Percentiles rank a stretch among this genome's conserved stretches.
Evolutionary conservation across 768 basidiomycete genomes (phyloP).

Genomic region (Ramaria sp.): DNA sequence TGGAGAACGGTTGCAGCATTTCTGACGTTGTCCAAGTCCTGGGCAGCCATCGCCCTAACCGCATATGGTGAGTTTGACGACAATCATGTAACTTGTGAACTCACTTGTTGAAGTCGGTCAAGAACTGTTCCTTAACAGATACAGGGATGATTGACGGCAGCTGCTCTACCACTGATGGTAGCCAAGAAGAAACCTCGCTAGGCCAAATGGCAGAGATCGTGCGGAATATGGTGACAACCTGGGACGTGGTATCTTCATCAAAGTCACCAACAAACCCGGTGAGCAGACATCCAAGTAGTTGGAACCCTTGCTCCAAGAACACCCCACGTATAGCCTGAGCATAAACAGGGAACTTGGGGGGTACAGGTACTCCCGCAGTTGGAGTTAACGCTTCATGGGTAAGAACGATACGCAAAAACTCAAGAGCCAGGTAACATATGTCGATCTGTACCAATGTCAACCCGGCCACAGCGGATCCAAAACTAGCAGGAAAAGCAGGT

Average conservation of each 20-base stretch:
- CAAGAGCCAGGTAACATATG: conserved; percentile 71
- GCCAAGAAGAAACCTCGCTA: conserved; percentile 56
- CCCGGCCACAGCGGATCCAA: conserved; percentile 65
- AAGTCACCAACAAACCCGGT: conserved; percentile 78
- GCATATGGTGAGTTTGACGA: conserved; percentile 10
- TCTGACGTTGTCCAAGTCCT: conserved; percentile 73
- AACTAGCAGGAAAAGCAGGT: conserved; percentile 63
- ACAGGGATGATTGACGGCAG: conserved; percentile 52
- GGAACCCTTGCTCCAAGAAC: conserved; percentile 61
- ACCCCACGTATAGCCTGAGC: conserved; percentile 48
- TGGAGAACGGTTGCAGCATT: conserved; percentile 62
- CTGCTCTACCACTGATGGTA: conserved; percentile 59
- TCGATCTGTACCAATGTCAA: conserved; percentile 78
- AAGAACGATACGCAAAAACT: conserved; percentile 65
- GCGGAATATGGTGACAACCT: conserved; percentile 70
- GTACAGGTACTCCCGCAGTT: conserved; percentile 26
- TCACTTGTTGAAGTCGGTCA: conserved; percentile 65
- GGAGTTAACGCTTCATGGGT: conserved; percentile 58
- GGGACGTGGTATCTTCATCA: conserved; percentile 70
- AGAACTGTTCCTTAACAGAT: conserved; percentile 58
- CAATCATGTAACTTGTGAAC: conserved; percentile 20
- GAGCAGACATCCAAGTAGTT: conserved; percentile 58
- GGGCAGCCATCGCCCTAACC: conserved; percentile 48
- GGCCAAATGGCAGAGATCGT: conserved; percentile 58
- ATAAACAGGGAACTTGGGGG: conserved; percentile 52